These are phyloP conservation scores for Marsdenia floribunda DNA, from an alignment of 257 asterid species.

Conservation along the genomic window DNA sequence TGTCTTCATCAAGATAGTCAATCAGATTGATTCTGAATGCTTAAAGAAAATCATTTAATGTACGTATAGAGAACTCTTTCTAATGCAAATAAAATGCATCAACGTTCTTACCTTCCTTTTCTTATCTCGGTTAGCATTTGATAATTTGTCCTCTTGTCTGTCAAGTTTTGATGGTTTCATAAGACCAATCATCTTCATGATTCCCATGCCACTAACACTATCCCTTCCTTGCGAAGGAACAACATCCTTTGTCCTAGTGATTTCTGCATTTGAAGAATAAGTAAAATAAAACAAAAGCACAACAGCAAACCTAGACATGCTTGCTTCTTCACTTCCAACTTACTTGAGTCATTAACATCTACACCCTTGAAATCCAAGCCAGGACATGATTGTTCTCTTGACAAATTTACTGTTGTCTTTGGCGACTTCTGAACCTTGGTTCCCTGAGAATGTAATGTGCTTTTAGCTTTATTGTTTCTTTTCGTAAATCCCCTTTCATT, in stretches of 20 bases:
- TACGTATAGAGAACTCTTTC: neutral
- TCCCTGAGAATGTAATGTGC: conserved; percentile 32
- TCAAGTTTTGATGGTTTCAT: conserved; percentile 43
- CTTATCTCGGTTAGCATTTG: conserved; percentile 32
- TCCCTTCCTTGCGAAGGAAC: conserved; percentile 40
- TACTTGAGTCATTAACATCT: conserved; percentile 44
- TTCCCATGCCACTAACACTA: conserved; percentile 36
- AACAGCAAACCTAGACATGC: conserved; percentile 2
- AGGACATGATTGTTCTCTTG: conserved; percentile 44
- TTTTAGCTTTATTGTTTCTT: conserved; percentile 40
- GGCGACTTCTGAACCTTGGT: conserved; percentile 36
- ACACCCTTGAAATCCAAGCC: conserved; percentile 31
- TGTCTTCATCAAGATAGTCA: conserved; percentile 13
- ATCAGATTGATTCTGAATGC: neutral
- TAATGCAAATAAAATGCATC: neutral
- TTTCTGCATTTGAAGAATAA: conserved; percentile 43
- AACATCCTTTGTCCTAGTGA: conserved; percentile 34
- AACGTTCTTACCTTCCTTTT: conserved; percentile 54
- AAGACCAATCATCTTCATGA: conserved; percentile 45
- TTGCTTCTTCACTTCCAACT: conserved; percentile 15
- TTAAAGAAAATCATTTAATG: neutral
- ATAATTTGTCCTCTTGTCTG: conserved; percentile 38
- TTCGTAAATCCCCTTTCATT: conserved; percentile 33
- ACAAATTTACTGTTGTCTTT: conserved; percentile 31
- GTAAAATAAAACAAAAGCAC: conserved; percentile 17